Conservation (phyloP, 352 stramenopile species). For the Globisporangium okanoganense region DNA sequence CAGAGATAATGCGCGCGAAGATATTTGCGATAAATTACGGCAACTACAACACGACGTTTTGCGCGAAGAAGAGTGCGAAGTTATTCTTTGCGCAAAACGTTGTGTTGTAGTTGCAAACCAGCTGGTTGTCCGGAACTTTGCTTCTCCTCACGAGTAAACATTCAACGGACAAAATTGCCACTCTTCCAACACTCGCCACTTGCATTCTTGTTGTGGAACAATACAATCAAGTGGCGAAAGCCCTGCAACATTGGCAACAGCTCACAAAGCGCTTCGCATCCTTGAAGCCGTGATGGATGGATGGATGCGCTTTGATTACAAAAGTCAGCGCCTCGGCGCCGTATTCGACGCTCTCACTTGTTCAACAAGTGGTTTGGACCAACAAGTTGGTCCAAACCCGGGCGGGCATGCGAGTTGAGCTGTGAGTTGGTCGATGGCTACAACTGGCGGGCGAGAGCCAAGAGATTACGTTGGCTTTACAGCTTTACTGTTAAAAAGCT, state of each 20-base stretch:
- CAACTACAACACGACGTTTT: slow-evolving; percentile 6
- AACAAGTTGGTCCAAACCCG: too few species aligned
- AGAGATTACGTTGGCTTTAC: background rate
- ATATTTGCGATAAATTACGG: slow-evolving; percentile 2
- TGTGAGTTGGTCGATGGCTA: background rate
- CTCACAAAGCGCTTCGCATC: background rate
- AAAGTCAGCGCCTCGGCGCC: background rate
- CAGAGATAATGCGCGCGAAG: slow-evolving; percentile 4
- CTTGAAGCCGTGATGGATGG: slow-evolving; percentile 4
- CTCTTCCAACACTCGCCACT: background rate
- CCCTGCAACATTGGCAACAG: too few species aligned
- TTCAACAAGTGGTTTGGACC: too few species aligned
- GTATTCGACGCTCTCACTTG: background rate
- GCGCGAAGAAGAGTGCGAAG: background rate
- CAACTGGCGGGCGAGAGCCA: background rate
- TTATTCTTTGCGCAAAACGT: too few species aligned
- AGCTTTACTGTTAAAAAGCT: background rate
- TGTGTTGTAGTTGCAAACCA: background rate
- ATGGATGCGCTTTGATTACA: background rate
- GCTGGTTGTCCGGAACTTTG: slow-evolving; percentile 3
- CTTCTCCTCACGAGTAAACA: slow-evolving; percentile 2
- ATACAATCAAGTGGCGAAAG: slow-evolving; percentile 1
- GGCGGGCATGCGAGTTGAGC: background rate
- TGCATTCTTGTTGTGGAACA: background rate
- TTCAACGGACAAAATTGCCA: too few species aligned